Conservation (phyloP, 2,329 filamentous ascomycete genomes). For the Talaromyces sp. region DNA sequence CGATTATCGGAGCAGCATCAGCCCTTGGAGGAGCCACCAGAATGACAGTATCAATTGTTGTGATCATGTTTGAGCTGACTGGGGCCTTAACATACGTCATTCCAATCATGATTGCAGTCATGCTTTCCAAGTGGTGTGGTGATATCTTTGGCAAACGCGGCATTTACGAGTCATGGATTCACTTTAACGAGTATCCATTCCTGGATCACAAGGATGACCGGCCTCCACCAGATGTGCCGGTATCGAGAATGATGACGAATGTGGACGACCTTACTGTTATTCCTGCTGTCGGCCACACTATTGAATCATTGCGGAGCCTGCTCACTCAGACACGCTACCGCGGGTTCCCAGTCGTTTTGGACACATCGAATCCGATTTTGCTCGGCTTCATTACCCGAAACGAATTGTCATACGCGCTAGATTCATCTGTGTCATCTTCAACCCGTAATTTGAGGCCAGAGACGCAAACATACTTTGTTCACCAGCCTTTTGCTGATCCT, state of each 20-base stretch:
- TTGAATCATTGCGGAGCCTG: constrained; percentile 67
- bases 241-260: constrained; percentile 86
- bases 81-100: constrained; percentile 94
- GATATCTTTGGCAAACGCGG: constrained; percentile 89
- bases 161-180: constrained; percentile 98
- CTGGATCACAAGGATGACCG: constrained; percentile 84
- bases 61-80: constrained; percentile 99
- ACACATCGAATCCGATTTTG: constrained; percentile 70
- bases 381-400: constrained; percentile 92
- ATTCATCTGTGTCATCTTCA: constrained; percentile 50
- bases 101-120: constrained; percentile 97
- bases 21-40: constrained; percentile 90
- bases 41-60: constrained; percentile 96
- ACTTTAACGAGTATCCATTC: constrained; percentile 91
- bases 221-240: constrained; percentile 75
- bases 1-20: constrained; percentile 90
- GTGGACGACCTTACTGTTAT: constrained; percentile 87
- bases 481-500: constrained; percentile 77
- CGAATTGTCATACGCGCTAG: constrained; percentile 79
- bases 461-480: constrained; percentile 78
- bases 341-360: constrained; percentile 85
- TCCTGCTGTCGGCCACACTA: constrained; percentile 81
- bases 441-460: constrained; percentile 57
- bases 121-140: constrained; percentile 97
- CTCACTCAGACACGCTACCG: constrained; percentile 73